Percentiles rank a stretch among this genome's conserved stretches.
These are phyloP conservation scores for Debaryomyces fabryi DNA, from an alignment of 1,139 yeast genomes.

Conservation along the genomic window DNA sequence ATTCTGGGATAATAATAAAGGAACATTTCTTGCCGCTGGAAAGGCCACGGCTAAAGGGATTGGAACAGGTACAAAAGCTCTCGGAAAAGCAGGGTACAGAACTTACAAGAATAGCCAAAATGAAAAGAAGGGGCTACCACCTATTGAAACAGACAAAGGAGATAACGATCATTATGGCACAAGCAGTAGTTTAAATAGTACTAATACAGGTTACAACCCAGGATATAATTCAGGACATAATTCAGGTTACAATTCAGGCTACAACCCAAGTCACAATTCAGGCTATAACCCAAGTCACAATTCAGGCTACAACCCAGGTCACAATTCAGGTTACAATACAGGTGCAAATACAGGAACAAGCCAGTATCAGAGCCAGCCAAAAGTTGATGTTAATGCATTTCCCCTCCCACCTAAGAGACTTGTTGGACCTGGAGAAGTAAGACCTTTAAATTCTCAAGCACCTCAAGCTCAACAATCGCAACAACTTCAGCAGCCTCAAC, in stretches of 20 bases:
- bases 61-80: conserved; percentile 51
- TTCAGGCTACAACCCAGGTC: conserved; percentile 1
- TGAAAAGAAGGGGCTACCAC: conserved; percentile 23
- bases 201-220: not conserved
- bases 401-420: conserved; percentile 46
- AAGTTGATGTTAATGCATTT: conserved; percentile 28
- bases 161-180: conserved; percentile 12
- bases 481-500: not conserved
- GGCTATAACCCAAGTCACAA: conserved; percentile 1
- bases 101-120: conserved; percentile 49
- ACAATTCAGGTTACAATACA: not conserved
- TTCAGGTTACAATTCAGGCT: conserved; percentile 3
- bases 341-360: conserved; percentile 9
- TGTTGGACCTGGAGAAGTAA: conserved; percentile 22
- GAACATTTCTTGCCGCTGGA: conserved; percentile 49
- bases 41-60: conserved; percentile 50
- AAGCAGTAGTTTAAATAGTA: conserved; percentile 10
- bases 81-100: conserved; percentile 51
- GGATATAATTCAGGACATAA: conserved; percentile 2
- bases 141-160: conserved; percentile 12
- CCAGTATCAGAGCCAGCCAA: not conserved
- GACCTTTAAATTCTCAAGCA: not conserved
- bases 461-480: not conserved
- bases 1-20: conserved; percentile 60
- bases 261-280: conserved; percentile 1